Base-by-base conservation (phyloP, 352 stramenopile species). In the Blastocystis sp. region DNA sequence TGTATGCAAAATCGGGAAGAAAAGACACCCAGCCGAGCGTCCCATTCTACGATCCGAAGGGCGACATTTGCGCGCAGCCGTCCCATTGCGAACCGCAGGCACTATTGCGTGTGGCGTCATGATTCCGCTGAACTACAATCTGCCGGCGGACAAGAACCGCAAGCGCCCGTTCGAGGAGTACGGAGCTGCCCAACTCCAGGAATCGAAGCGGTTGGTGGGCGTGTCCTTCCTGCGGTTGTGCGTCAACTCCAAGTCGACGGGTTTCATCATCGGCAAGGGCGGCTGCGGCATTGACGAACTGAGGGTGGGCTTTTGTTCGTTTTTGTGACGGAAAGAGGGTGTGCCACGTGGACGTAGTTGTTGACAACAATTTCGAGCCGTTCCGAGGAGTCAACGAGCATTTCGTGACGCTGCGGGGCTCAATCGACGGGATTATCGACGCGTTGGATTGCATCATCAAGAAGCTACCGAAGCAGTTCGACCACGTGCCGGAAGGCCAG, bases 381-480 rank as follows among this genome's bases (percentile, higher is more conserved):
- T 80, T 80, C 50, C 16, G 19, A 39, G n/a, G 33, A 62, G 24
- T 63, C 21, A 41, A 41, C n/a, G 69, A 80, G 37, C 3, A 45
- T 24, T 80, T 62, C 26, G 69, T 80, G 26, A 80, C 69, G 29
- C 29, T 80, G 37, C 9, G 35, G 13, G 69, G 69, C 13, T 80
- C 69, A 21, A 51, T 63, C 13, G 39, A 61, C 3, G 45, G 45
- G 2, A 39, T 80, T 24, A 63, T 26, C 29, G 45, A 80, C 24
- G 37, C 69, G 31, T 24, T 80, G 24, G 39, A 39, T 12, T 13
- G 24, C 24, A 80, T 80, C 37, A 50, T 80, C 1, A 19, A 19
- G 29, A 9, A 37, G 1, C 69, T 80, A 9, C 69, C 69, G 29
- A 41, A 51, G 4, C 37, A 80, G 39, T 62, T 31, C 50, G 69